These are phyloP conservation scores for Pelagophyceae sp. DNA, from an alignment of 352 stramenopile species.

Conservation along the genomic window DNA sequence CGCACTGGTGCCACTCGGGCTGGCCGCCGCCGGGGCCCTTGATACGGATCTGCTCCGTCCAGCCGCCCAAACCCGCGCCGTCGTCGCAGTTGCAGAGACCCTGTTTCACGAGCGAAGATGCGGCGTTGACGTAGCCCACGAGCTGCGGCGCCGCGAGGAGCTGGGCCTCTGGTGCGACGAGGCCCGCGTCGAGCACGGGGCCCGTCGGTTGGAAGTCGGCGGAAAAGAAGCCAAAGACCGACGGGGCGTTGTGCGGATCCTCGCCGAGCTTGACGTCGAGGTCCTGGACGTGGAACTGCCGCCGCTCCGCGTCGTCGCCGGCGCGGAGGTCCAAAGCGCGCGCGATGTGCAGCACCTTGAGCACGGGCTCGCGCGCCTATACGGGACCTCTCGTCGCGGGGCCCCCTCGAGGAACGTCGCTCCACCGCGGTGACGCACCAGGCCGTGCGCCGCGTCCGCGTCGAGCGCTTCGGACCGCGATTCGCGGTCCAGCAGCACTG, in stretches of 20 bases:
- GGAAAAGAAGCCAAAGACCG: conserved; percentile 51
- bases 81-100: conserved; percentile 37
- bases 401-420: no score
- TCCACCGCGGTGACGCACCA: no score
- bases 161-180: conserved; percentile 43
- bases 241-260: conserved; percentile 39
- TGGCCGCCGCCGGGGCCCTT: background rate
- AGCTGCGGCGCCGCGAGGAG: conserved; percentile 44
- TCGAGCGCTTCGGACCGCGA: conserved; percentile 33
- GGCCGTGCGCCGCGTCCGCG: conserved; percentile 40
- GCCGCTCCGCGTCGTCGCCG: conserved; percentile 30
- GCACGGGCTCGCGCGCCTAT: conserved; percentile 44
- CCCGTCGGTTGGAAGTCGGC: conserved; percentile 33
- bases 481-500: conserved; percentile 45
- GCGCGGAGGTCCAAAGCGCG: conserved; percentile 36
- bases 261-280: conserved; percentile 44
- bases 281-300: background rate
- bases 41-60: background rate
- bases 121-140: conserved; percentile 45
- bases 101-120: conserved; percentile 35
- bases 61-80: background rate
- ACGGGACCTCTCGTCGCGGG: no score
- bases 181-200: background rate
- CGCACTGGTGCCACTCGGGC: background rate
- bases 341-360: conserved; percentile 40